Evolutionary conservation across 768 basidiomycete species (phyloP), one percentile per base, ranked within the genome.

Genomic region (Mycena alexandri): DNA sequence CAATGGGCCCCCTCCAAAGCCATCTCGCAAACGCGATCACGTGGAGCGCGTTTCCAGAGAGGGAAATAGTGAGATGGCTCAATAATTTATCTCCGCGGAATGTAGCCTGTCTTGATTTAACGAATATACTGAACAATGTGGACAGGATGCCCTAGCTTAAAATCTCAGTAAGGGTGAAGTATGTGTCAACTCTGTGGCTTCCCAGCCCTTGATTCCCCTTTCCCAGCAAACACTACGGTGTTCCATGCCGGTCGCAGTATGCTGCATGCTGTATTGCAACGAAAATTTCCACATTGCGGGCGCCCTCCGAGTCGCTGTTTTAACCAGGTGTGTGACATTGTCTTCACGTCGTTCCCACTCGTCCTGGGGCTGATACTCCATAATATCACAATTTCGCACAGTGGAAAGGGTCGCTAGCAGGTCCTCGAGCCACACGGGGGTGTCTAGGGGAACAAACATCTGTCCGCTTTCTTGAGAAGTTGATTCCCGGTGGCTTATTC

Each of bases 121-220:
- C 38, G 2, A 38, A 38, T 38, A 38, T 38, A 38, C 38, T 4
- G 38, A 38, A 38, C 38, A 38, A 38, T 38, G 38, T 6, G 29
- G 6, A 29, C 38, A 11, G 10, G 38, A 38, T 38, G 38, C 14
- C 38, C 38, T 38, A 14, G 9, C 38, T 9, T 38, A 38, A 38
- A 38, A 38, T 14, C 11, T 14, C 14, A 9, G 38, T 11, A 11
- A 11, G 11, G 11, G 14, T 4, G 38, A 38, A 38, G 38, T 4
- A 3, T 24, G 12, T 10, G 17, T 22, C 17, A 12, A 8, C 22
- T 51, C 41, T 14, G 9, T 22, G 9, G 13, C 21, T 22, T 52
- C 48, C 64, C 64, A 65, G 21, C 57, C 64, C 22, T 36, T 29
- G 11, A 14, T 22, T 7, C 21, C 42, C 43, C 14, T 65, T 42